Conservation (phyloP, 2,329 filamentous ascomycete genomes). For the Epichloe scottii region DNA sequence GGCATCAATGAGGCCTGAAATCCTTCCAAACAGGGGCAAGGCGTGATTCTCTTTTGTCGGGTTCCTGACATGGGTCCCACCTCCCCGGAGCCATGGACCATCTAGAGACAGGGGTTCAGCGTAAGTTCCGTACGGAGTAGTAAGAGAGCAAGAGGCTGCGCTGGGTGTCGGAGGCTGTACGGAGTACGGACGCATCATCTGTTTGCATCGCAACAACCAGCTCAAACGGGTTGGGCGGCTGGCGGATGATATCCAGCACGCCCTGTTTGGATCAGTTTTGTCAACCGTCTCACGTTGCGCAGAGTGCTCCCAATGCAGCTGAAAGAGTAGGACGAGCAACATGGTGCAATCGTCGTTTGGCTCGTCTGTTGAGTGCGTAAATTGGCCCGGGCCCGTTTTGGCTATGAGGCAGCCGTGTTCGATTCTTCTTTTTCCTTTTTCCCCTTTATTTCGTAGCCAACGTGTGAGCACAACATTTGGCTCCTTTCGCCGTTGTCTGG, state of each 20-base stretch:
- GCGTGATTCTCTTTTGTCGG: constrained; percentile 4
- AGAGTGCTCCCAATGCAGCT: background rate
- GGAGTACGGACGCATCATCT: background rate
- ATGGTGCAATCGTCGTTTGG: background rate
- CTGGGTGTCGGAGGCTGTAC: background rate
- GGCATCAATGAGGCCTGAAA: constrained; percentile 1
- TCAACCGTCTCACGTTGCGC: background rate
- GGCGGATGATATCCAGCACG: background rate
- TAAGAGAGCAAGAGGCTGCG: constrained; percentile 4
- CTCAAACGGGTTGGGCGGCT: background rate
- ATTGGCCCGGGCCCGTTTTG: background rate
- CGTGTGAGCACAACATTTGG: background rate
- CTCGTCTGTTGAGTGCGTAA: background rate
- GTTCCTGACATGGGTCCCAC: constrained; percentile 7
- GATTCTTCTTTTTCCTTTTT: background rate
- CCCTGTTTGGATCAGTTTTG: background rate
- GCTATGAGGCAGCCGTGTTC: background rate
- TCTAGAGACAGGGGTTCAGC: constrained; percentile 3
- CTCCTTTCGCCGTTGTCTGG: background rate
- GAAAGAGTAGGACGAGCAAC: background rate
- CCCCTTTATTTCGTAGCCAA: too few relatives aligned
- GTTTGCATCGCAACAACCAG: constrained; percentile 3
- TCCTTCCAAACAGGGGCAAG: constrained; percentile 4
- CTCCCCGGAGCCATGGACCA: constrained; percentile 7
- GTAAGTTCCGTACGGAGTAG: too few relatives aligned